Percentiles rank a stretch among this genome's conserved stretches.
These are phyloP conservation scores for Tremellales sp. DNA, from an alignment of 1,284 basidiomycete species.

Conservation along the genomic window DNA sequence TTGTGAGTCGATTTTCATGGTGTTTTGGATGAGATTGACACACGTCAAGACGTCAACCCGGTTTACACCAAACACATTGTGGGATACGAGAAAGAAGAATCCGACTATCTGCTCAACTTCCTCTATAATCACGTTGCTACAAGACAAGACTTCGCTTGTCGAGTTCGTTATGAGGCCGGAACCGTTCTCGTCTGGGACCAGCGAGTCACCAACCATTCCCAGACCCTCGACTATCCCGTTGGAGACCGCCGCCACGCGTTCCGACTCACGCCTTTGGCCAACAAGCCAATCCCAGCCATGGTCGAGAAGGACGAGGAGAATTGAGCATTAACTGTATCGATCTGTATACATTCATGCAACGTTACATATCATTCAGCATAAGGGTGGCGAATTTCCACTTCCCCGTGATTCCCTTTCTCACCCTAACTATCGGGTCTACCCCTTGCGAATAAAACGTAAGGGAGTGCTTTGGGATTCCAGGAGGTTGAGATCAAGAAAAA, in stretches of 20 bases:
- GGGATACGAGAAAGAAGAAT: slow-evolving; percentile 9
- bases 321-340: too few species aligned
- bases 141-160: slow-evolving; percentile 9
- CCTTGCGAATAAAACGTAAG: too few species aligned
- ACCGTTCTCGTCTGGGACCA: slow-evolving; percentile 11
- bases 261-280: slow-evolving; percentile 1
- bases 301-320: slow-evolving; percentile 2
- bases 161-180: slow-evolving; percentile 7
- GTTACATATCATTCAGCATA: too few species aligned
- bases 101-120: slow-evolving; percentile 8
- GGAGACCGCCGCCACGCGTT: slow-evolving; percentile 5
- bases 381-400: too few species aligned
- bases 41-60: slow-evolving; percentile 4
- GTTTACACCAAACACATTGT: slow-evolving; percentile 3
- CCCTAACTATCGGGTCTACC: too few species aligned
- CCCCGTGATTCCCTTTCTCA: too few species aligned
- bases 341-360: too few species aligned
- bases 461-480: too few species aligned
- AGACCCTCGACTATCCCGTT: slow-evolving; percentile 4
- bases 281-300: background rate
- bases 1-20: background rate
- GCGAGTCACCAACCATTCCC: slow-evolving; percentile 3
- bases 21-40: background rate
- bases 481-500: background rate
- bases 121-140: slow-evolving; percentile 6